phyloP scores from a whole-genome alignment of 225 moss, liverwort and hornwort species.

The Pleurozium schreberi region DNA sequence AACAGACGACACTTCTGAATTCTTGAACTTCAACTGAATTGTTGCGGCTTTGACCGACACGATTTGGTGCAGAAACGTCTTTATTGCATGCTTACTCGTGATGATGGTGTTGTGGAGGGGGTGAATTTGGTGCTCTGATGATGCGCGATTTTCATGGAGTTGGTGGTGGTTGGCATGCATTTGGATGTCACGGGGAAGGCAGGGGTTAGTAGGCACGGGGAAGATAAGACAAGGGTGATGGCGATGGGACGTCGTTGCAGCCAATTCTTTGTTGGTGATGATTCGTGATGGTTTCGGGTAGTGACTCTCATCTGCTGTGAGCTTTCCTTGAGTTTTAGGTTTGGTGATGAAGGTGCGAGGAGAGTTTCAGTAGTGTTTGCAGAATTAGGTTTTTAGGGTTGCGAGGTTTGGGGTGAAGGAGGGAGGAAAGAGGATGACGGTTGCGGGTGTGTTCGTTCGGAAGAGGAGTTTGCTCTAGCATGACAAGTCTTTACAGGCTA shows the following conservation, averaged over 20 bases:
- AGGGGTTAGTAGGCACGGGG: background rate
- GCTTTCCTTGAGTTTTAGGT: background rate
- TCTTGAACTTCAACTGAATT: too few relatives aligned
- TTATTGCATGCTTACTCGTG: background rate
- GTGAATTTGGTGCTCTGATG: background rate
- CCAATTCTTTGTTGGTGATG: background rate
- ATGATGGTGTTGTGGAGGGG: background rate
- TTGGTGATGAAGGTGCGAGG: background rate
- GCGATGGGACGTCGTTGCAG: background rate
- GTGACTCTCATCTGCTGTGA: background rate
- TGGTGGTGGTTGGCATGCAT: background rate
- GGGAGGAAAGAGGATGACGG: background rate
- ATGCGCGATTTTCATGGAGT: background rate
- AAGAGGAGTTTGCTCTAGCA: background rate
- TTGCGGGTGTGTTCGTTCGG: background rate
- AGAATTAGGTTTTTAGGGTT: constrained; percentile 12
- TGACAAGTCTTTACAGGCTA: background rate
- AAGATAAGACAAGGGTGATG: background rate
- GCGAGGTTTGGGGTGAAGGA: background rate
- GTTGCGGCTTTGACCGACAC: background rate
- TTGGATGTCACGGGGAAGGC: background rate
- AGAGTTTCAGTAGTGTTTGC: background rate
- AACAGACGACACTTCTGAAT: background rate
- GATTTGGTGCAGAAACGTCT: background rate
- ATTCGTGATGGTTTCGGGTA: background rate